Conservation (phyloP, 2,329 filamentous ascomycete species). For the Sporothrix euskadiensis region DNA sequence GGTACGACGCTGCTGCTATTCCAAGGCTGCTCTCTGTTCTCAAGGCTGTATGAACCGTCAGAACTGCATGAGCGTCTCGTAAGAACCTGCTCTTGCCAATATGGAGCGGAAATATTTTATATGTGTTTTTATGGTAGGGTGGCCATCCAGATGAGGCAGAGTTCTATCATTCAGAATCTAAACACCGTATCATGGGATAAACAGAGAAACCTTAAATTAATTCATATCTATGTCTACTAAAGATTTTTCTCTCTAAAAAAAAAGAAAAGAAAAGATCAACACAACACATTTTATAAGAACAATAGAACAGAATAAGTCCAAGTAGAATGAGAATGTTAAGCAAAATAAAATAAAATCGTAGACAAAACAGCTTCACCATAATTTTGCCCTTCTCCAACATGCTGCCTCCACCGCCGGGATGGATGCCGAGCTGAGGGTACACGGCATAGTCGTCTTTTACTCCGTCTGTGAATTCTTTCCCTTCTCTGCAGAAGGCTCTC, state of each 20-base stretch:
- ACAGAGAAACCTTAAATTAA: no score
- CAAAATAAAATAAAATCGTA: no score
- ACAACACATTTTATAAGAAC: no score
- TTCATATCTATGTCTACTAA: no score
- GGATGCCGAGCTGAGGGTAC: constrained; percentile 6
- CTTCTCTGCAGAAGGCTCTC: background rate
- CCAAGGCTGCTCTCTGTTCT: background rate
- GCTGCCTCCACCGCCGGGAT: background rate
- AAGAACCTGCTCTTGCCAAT: background rate
- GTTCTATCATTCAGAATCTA: no score
- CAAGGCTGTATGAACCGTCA: background rate
- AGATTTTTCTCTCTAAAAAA: no score
- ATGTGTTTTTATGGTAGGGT: background rate
- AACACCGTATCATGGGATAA: no score
- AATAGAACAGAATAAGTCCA: no score
- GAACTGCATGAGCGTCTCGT: background rate
- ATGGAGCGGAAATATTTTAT: background rate
- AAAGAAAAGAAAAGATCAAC: no score
- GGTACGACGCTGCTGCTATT: constrained; percentile 12
- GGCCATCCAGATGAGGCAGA: background rate
- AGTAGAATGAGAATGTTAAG: no score
- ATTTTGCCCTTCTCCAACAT: background rate
- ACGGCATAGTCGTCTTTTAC: background rate
- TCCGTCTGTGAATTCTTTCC: no score
- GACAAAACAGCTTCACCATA: no score